Conservation (phyloP, 768 basidiomycete species). For the Phanerodontia chrysosporium region DNA sequence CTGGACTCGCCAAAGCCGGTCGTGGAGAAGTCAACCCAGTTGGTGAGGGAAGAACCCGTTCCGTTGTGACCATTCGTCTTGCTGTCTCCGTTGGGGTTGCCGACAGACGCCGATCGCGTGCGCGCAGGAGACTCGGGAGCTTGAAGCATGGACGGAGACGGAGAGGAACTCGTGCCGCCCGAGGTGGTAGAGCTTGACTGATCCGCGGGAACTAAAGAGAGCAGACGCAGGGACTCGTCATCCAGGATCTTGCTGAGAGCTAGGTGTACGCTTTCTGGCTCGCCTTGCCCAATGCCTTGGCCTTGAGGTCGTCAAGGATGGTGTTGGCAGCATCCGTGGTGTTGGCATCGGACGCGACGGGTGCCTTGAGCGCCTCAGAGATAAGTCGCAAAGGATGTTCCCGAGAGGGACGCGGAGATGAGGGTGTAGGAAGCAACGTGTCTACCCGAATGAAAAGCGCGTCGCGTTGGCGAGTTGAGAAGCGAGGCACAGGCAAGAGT, state of each 20-base stretch:
- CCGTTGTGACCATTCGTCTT: constrained; percentile 6
- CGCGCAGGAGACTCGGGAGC: constrained; percentile 25
- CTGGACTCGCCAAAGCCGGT: constrained; percentile 51
- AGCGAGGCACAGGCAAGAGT: constrained; percentile 58
- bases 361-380: constrained; percentile 53
- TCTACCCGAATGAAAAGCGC: constrained; percentile 68
- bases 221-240: constrained; percentile 59
- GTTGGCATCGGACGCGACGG: constrained; percentile 28
- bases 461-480: constrained; percentile 60
- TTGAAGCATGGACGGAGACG: constrained; percentile 5
- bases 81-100: constrained; percentile 12
- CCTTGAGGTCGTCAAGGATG: constrained; percentile 56
- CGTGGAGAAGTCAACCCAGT: constrained; percentile 65
- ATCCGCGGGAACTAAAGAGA: constrained; percentile 48
- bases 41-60: constrained; percentile 7
- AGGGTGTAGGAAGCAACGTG: constrained; percentile 39
- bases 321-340: constrained; percentile 26
- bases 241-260: constrained; percentile 52
- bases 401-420: constrained; percentile 29
- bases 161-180: constrained; percentile 28
- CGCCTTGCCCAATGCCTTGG: constrained; percentile 18
- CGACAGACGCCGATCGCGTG: constrained; percentile 29
- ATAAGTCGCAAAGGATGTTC: constrained; percentile 58
- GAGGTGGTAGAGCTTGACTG: constrained; percentile 8
- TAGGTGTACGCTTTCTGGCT: constrained; percentile 30